phyloP scores from a whole-genome alignment of 2,329 filamentous ascomycete species.

The Cercospora canescens region DNA sequence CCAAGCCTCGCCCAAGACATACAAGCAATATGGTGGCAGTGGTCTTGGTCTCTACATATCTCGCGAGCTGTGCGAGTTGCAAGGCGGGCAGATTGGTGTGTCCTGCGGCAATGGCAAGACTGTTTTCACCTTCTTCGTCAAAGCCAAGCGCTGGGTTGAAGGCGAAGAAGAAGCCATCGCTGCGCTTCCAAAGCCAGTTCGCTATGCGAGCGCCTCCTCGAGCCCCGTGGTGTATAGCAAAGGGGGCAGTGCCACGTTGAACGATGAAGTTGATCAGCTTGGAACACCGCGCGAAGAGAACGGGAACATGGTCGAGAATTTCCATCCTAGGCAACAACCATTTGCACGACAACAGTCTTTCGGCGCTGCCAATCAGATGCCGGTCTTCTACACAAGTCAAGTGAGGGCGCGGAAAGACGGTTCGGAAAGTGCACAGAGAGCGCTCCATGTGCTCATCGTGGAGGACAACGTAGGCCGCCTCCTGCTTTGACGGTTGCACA shows the following conservation, averaged over 20 bases:
- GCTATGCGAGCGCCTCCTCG: conserved; percentile 28
- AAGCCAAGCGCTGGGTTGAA: conserved; percentile 36
- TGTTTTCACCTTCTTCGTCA: conserved; percentile 47
- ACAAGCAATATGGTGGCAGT: conserved; percentile 45
- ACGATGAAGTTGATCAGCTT: background rate
- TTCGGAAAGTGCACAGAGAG: conserved; percentile 5
- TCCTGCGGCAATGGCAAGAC: conserved; percentile 42
- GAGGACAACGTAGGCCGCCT: conserved; percentile 33
- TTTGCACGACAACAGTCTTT: conserved; percentile 8
- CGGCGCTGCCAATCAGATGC: background rate
- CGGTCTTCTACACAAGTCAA: background rate
- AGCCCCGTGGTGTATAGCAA: conserved; percentile 29
- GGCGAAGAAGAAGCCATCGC: background rate
- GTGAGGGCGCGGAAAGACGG: background rate
- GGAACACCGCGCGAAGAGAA: conserved; percentile 6
- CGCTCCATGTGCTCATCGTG: conserved; percentile 33
- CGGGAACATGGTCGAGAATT: conserved; percentile 14
- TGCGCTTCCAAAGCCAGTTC: background rate
- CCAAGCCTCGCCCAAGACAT: conserved; percentile 37
- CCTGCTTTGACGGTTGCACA: background rate
- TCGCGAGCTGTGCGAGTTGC: conserved; percentile 44
- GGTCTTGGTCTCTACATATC: conserved; percentile 49
- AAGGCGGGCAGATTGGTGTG: conserved; percentile 49
- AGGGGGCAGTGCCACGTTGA: conserved; percentile 25
- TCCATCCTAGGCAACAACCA: conserved; percentile 11